Evolutionary conservation across 2,329 filamentous ascomycete genomes (phyloP).

Genomic region (Penicillium sp.): DNA sequence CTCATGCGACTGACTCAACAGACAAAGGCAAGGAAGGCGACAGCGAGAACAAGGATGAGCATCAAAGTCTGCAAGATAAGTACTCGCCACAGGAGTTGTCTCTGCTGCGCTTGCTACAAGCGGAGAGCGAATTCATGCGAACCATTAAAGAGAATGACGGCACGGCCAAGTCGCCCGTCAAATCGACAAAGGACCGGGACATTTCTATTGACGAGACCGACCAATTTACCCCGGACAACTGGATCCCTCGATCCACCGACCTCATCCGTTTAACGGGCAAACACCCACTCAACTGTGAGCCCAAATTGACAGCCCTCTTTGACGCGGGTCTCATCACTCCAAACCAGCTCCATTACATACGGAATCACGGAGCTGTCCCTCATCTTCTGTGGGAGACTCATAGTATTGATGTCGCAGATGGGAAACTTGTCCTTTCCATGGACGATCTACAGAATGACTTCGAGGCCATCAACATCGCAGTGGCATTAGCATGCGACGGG

Average conservation of each 20-base stretch:
- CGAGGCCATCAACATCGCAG: conserved; percentile 51
- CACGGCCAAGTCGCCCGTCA: conserved; percentile 41
- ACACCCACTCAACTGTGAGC: conserved; percentile 57
- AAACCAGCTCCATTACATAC: background rate
- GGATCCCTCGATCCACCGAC: conserved; percentile 52
- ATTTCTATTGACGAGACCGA: conserved; percentile 51
- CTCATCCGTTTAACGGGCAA: conserved; percentile 56
- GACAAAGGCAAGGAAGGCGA: background rate
- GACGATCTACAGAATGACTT: conserved; percentile 43
- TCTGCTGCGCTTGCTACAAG: conserved; percentile 12
- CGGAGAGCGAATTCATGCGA: conserved; percentile 40
- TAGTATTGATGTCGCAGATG: background rate
- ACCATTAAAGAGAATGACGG: conserved; percentile 50
- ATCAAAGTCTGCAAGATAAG: conserved; percentile 16
- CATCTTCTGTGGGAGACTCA: conserved; percentile 1
- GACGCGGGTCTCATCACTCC: conserved; percentile 39
- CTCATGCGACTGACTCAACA: conserved; percentile 17
- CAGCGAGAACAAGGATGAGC: conserved; percentile 14
- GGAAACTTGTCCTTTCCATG: background rate
- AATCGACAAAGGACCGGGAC: conserved; percentile 32
- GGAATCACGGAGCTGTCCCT: background rate
- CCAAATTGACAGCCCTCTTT: conserved; percentile 46
- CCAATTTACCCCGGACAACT: conserved; percentile 57
- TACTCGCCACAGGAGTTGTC: conserved; percentile 7
- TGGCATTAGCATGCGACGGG: conserved; percentile 53